Evolutionary conservation across 495 filamentous ascomycete genomes (phyloP), one percentile per base, ranked within the genome.

Genomic region (Talaromyces wortmannii): DNA sequence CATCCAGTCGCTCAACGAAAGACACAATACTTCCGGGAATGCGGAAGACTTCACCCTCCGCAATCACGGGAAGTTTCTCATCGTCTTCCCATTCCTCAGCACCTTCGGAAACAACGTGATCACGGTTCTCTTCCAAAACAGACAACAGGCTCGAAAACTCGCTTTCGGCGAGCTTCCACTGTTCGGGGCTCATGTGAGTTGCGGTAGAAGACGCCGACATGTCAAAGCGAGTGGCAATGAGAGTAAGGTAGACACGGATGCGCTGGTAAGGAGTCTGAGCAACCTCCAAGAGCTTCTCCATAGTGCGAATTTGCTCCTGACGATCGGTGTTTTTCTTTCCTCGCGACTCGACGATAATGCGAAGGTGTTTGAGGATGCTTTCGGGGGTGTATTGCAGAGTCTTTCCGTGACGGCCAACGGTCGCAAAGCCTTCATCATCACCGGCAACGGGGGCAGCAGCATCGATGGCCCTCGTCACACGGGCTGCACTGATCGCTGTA

Each of bases 21-120:
- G 95, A 97, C 16, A 96, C 90, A 55, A 97, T 77, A 70, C 89
- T 96, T 66, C 94, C 94, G 12, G 95, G 90, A 58, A 99, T 85
- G 71, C 88, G 87, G 70, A 92, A 82, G 55, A 83, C 84, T 71
- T 96, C 84, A 56, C 84, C 90, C 7, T 76, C 62, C 13, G 76
- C 80, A 60, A 90, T 74, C 33, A 78, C 78, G 16, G 94, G 94
- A 31, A 83, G 83, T 73, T 95, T 96, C 59, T 97, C 95, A 60
- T 97, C 94, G 68, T 99, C 95, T 62, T 99, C 94, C 94, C 94
- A 97, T 66, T 99, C 95, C 59, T 99, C 94, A 13, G 92, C 94
- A 57, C 79, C 83, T 70, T 97, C 94, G 52, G 92, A 77, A 44
- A 98, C 87, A 51, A 97, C 77, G 61, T 91, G 83, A 57, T 91